Conservation (phyloP, 73 alveolate genomes). For the Paramecium pentaurelia region DNA sequence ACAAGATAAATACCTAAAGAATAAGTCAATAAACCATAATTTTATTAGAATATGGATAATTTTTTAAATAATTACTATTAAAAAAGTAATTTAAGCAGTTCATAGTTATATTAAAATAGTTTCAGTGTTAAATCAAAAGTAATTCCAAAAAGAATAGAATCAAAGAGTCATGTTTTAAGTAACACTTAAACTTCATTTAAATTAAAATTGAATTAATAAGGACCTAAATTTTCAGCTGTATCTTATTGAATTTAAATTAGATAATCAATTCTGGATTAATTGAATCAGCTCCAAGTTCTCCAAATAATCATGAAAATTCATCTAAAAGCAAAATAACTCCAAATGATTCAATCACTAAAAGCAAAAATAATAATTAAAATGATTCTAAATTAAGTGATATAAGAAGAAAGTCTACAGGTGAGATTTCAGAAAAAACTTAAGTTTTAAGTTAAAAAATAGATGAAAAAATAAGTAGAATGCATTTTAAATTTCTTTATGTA, state of each 20-base stretch:
- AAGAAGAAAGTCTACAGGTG: slow-evolving; percentile 21
- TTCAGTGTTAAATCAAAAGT: slow-evolving; percentile 9
- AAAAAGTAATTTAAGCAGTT: slow-evolving; percentile 1
- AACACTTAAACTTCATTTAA: slow-evolving; percentile 19
- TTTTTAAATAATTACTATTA: slow-evolving; percentile 24
- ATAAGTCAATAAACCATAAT: neutral
- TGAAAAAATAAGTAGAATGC: neutral
- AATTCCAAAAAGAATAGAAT: slow-evolving; percentile 19
- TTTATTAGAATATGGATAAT: slow-evolving; percentile 26
- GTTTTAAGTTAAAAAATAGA: neutral
- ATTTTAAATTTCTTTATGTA: slow-evolving; percentile 56
- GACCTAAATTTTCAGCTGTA: neutral
- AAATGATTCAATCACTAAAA: neutral
- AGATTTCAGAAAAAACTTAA: neutral
- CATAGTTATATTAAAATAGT: slow-evolving; percentile 27
- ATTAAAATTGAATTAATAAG: neutral
- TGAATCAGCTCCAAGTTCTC: slow-evolving; percentile 49
- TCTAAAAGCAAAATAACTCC: neutral
- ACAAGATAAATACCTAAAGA: neutral
- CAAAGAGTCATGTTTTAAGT: slow-evolving; percentile 21
- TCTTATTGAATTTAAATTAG: neutral
- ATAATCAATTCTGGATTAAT: neutral
- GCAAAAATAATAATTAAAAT: neutral
- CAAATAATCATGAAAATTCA: neutral
- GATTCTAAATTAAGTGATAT: neutral